Conservation (phyloP, 176 grass and related monocot genomes). For the Musa itinerans region DNA sequence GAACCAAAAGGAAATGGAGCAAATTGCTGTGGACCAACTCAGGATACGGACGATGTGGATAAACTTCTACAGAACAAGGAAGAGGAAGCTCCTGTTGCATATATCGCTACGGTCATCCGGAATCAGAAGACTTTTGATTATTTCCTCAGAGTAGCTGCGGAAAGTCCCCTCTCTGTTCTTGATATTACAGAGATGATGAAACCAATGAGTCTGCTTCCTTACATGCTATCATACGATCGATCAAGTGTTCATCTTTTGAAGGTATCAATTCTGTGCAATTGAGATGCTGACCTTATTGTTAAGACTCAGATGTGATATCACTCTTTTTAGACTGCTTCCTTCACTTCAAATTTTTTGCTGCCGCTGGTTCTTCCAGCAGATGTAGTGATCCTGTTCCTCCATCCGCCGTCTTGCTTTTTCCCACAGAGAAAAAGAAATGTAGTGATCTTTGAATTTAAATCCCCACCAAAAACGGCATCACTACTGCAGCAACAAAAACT, state of each 20-base stretch:
- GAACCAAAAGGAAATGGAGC: background rate
- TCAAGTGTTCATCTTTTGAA: conserved; percentile 64
- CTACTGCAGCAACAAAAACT: too few relatives aligned
- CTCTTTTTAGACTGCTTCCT: too few relatives aligned
- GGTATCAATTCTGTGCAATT: conserved; percentile 11
- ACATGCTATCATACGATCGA: conserved; percentile 69
- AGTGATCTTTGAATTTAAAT: too few relatives aligned
- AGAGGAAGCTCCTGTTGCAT: conserved; percentile 35
- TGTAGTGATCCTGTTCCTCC: too few relatives aligned
- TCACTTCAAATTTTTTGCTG: too few relatives aligned
- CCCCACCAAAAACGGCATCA: too few relatives aligned
- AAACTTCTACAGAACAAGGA: background rate
- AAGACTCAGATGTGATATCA: too few relatives aligned
- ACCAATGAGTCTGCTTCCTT: conserved; percentile 53
- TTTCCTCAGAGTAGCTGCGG: conserved; percentile 41
- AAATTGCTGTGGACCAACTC: background rate
- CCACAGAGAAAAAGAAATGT: too few relatives aligned
- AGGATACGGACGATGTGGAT: background rate
- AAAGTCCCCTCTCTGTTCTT: conserved; percentile 40
- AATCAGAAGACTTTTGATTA: conserved; percentile 68
- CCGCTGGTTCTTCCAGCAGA: too few relatives aligned
- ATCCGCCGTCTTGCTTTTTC: too few relatives aligned
- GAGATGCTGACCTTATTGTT: background rate
- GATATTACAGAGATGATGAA: conserved; percentile 34
- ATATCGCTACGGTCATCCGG: conserved; percentile 73